Evolutionary conservation across 2,329 filamentous ascomycete genomes (phyloP).

Genomic region (Talaromyces marneffei): DNA sequence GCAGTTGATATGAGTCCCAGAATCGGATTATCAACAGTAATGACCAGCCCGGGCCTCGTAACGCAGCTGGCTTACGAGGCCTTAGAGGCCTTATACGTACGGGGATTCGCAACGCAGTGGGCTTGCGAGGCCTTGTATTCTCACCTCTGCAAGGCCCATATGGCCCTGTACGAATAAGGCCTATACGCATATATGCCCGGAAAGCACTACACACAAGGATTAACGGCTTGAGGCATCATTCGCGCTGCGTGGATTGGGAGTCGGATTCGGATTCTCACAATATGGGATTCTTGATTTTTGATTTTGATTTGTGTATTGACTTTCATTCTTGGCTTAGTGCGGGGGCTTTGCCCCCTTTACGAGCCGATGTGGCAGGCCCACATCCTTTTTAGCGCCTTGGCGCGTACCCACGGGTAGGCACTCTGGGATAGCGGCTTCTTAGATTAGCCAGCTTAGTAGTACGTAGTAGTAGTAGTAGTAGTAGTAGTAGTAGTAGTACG

Average conservation of each 20-base stretch:
- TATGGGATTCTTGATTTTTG: background rate
- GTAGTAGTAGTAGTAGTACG: no score
- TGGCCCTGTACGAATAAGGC: background rate
- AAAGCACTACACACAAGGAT: background rate
- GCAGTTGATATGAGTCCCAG: background rate
- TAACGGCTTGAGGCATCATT: background rate
- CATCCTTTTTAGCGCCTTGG: no score
- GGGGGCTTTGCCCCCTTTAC: no score
- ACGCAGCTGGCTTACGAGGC: background rate
- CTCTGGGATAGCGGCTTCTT: no score
- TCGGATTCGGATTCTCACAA: background rate
- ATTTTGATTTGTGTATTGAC: no score
- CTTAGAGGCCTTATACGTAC: background rate
- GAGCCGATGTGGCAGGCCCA: no score
- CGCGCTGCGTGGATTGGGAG: background rate
- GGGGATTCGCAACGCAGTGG: background rate
- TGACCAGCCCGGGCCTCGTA: background rate
- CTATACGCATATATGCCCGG: background rate
- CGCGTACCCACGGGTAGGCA: no score
- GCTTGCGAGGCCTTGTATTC: background rate
- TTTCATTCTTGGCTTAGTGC: no score
- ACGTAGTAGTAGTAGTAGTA: no score
- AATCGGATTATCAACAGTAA: background rate
- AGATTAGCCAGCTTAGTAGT: no score
- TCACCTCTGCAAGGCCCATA: background rate